Evolutionary conservation across 75 land plant genomes (phyloP).

Genomic region (Selaginella moellendorffii): DNA sequence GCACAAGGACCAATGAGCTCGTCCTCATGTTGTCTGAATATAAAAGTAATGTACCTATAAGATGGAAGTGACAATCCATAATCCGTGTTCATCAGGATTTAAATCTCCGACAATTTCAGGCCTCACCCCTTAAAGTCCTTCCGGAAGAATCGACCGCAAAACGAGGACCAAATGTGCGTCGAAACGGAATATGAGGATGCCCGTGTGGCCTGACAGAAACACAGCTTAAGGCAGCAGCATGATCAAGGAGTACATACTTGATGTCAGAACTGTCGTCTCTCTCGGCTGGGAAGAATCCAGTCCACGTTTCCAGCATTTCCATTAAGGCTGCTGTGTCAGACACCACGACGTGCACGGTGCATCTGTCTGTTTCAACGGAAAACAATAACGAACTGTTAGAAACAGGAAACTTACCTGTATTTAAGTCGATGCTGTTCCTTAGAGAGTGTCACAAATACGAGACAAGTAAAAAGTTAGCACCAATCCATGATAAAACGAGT

Average conservation of each 20-base stretch:
- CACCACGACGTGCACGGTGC: slow-evolving; percentile 67
- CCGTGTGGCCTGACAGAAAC: slow-evolving; percentile 58
- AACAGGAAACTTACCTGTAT: slow-evolving; percentile 42
- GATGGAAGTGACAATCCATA: background rate
- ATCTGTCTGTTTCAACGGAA: background rate
- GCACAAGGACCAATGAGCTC: slow-evolving; percentile 94
- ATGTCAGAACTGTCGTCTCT: too few relatives aligned
- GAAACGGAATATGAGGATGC: slow-evolving; percentile 93
- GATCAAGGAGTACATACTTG: background rate
- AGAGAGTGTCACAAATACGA: slow-evolving; percentile 55
- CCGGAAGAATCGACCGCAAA: slow-evolving; percentile 56
- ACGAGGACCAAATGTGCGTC: slow-evolving; percentile 89
- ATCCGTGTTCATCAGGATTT: slow-evolving; percentile 72
- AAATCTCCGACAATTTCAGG: slow-evolving; percentile 66
- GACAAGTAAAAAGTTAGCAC: background rate
- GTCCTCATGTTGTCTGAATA: slow-evolving; percentile 69
- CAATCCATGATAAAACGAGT: background rate
- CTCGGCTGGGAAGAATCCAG: slow-evolving; percentile 61
- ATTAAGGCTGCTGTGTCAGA: slow-evolving; percentile 60
- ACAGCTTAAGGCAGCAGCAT: background rate
- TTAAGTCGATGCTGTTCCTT: slow-evolving; percentile 92
- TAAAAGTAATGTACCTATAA: slow-evolving; percentile 71
- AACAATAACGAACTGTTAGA: too few relatives aligned
- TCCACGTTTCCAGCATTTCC: slow-evolving; percentile 81
- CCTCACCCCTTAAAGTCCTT: slow-evolving; percentile 61